Evolutionary conservation across 176 grass and related monocot species (phyloP), one percentile per base, ranked within the genome.

Genomic region (Bothriochloa decipiens): DNA sequence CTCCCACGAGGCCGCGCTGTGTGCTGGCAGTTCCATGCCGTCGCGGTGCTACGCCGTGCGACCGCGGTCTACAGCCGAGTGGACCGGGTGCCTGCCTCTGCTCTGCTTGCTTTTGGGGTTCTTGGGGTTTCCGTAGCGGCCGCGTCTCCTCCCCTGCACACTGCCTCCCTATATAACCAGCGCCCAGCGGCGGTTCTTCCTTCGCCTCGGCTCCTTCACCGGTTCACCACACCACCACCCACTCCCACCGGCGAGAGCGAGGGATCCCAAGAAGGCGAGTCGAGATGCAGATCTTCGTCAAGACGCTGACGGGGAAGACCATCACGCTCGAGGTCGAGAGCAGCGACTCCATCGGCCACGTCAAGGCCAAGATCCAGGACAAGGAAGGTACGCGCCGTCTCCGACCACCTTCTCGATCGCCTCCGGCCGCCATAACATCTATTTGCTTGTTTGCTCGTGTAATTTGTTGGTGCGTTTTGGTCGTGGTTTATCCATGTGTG

Each of bases 351-450:
- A 81, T 95, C 57, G 85, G 82, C 70, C 84, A 92, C 60, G 87
- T 95, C 74, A 95, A 95, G 73, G 87, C 92, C 18, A 94, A 94
- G 87, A 94, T 94, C 53, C 92, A 94, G 79, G 92, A 94, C 89
- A 88, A 93, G 72, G 86, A 93, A 86, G 91, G 91, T 90, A 20
- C 3, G 36, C 12, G 42, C 2, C 41, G 8, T 17, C 22, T 14
- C 22, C 53, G 75, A 7, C n/a, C 72, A 50, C 25, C 15, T 49
- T 39, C 33, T 73, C 47, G 14, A 17, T 16, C 14, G 25, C 46
- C 26, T 20, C 45, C 26, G 15, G 11, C 46, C 27, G 7, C 13
- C n/a, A 42, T 49, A 28, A 13, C 70, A 10, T 73, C 42, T 2
- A 3, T 14, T 46, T 47, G 42, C 41, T 15, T 14, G 0, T 26